phyloP scores from a whole-genome alignment of 345 rosid species.

The Melastoma malabathricum region DNA sequence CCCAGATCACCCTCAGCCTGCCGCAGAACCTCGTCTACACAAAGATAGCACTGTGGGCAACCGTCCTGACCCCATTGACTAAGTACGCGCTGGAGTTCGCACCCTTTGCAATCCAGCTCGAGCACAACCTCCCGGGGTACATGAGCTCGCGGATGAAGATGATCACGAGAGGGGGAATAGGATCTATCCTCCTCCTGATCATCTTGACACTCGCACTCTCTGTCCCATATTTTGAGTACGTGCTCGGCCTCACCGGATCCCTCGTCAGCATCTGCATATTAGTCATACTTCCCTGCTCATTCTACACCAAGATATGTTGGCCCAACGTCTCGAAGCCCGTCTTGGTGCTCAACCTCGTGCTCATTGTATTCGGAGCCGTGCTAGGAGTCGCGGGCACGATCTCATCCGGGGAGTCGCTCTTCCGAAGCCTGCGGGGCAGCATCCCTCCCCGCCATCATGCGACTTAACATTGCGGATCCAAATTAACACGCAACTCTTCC shows the following conservation, averaged over 20 bases:
- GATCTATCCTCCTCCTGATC: conserved; percentile 34
- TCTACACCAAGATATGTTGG: conserved; percentile 53
- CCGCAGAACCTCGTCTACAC: conserved; percentile 43
- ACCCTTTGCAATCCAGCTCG: conserved; percentile 65
- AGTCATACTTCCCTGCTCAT: conserved; percentile 43
- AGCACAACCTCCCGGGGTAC: conserved; percentile 35
- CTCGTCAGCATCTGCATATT: conserved; percentile 43
- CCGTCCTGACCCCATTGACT: conserved; percentile 67
- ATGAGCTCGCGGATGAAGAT: conserved; percentile 22
- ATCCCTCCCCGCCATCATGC: conserved; percentile 6
- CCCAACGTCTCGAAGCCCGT: conserved; percentile 20
- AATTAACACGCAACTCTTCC: no score
- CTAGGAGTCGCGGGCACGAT: conserved; percentile 51
- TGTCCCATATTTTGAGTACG: conserved; percentile 53
- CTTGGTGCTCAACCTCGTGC: conserved; percentile 21
- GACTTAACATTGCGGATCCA: no score
- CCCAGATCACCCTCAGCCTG: conserved; percentile 67
- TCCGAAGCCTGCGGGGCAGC: conserved; percentile 13
- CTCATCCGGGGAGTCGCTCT: conserved; percentile 28
- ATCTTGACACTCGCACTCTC: conserved; percentile 45
- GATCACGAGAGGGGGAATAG: conserved; percentile 35
- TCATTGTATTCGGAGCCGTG: conserved; percentile 35
- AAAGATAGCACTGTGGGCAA: conserved; percentile 66
- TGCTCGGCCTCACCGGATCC: conserved; percentile 62
- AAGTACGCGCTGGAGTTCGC: conserved; percentile 68